A percentile compares a stretch with the other conserved stretches of the same genome.
Conservation (phyloP, 768 basidiomycete genomes). For the Chalciporus piperatus region DNA sequence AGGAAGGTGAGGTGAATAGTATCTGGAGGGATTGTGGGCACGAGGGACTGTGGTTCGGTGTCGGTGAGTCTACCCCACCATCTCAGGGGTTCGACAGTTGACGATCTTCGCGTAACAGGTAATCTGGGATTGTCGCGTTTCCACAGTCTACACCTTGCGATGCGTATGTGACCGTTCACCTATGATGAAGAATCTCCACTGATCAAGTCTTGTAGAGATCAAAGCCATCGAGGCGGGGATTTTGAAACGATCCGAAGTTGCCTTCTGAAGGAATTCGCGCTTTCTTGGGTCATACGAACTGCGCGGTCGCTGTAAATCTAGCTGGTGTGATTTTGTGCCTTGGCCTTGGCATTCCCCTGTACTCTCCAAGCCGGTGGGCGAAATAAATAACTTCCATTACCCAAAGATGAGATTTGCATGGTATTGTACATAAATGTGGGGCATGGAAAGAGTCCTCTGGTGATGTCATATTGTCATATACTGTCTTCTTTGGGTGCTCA, state of each 20-base stretch:
- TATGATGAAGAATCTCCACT: not conserved
- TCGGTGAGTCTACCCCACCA: slow-evolving; percentile 19
- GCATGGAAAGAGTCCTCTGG: not conserved
- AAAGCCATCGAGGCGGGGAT: slow-evolving; percentile 30
- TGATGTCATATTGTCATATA: slow-evolving; percentile 1
- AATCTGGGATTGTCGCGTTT: slow-evolving; percentile 25
- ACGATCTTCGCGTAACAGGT: slow-evolving; percentile 10
- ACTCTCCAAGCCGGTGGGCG: no score
- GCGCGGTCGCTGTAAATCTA: not conserved
- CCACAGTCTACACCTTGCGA: slow-evolving; percentile 30
- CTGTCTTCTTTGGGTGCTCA: not conserved
- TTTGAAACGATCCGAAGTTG: slow-evolving; percentile 18
- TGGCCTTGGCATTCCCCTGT: no score
- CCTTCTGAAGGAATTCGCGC: slow-evolving; percentile 11
- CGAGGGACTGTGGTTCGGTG: slow-evolving; percentile 34
- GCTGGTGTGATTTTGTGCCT: not conserved
- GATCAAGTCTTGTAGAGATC: slow-evolving; percentile 20
- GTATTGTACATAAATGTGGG: slow-evolving; percentile 8
- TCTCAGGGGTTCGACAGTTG: not conserved
- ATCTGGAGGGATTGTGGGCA: slow-evolving; percentile 32
- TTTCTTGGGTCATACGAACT: not conserved
- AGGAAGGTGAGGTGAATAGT: slow-evolving; percentile 58
- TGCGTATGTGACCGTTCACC: slow-evolving; percentile 23
- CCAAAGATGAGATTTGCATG: not conserved
- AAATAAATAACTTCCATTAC: not conserved